Evolutionary conservation across 306 rosid species (phyloP).

Genomic region (Glycine tomentella): DNA sequence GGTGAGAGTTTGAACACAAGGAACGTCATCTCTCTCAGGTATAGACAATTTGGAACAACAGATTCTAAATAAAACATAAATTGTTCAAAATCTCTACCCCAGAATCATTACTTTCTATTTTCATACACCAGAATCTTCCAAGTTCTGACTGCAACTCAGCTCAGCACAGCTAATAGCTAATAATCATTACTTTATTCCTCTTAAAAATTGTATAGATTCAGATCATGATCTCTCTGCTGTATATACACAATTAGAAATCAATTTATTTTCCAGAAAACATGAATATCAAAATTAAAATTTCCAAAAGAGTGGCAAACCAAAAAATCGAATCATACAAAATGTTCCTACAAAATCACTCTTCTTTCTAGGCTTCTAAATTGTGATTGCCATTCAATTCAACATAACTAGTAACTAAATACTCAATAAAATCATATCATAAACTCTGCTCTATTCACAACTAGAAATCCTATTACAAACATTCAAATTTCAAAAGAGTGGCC

Average conservation of each 20-base stretch:
- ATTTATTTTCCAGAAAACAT: background rate
- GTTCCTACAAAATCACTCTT: background rate
- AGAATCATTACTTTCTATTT: conserved; percentile 24
- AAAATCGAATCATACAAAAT: background rate
- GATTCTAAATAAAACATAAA: conserved; percentile 33
- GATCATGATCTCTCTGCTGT: background rate
- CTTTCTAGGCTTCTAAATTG: background rate
- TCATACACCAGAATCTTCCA: background rate
- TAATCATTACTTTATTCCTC: background rate
- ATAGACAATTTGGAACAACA: conserved; percentile 10
- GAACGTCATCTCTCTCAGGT: background rate
- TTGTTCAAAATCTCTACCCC: conserved; percentile 24
- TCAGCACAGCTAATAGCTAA: background rate
- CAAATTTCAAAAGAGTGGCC: conserved; percentile 5
- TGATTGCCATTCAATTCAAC: background rate
- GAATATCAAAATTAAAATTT: conserved; percentile 12
- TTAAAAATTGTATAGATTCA: background rate
- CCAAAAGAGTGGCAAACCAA: background rate
- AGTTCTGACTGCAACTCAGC: background rate
- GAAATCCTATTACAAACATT: background rate
- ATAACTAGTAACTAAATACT: background rate
- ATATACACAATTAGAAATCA: background rate
- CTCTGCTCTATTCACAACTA: background rate
- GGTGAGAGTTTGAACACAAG: background rate
- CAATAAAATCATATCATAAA: background rate